A percentile compares a stretch with the other conserved stretches of the same genome.
These are phyloP conservation scores for Fusarium sp. DNA, from an alignment of 2,329 filamentous ascomycete genomes.

Conservation along the genomic window DNA sequence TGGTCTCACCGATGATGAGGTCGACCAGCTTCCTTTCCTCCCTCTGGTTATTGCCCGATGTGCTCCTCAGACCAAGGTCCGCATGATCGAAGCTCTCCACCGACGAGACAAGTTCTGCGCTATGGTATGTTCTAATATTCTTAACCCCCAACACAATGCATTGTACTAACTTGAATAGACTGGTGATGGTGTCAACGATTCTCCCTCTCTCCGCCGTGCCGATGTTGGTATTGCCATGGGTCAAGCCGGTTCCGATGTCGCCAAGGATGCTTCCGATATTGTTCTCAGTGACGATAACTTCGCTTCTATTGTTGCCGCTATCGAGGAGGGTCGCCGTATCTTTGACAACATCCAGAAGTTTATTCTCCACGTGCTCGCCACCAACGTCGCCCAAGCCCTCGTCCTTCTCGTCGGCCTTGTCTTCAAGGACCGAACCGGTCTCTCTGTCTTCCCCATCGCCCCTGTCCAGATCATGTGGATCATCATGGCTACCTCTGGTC, in stretches of 20 bases:
- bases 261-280: slow-evolving; percentile 74
- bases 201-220: slow-evolving; percentile 75
- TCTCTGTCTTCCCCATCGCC: slow-evolving; percentile 80
- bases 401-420: slow-evolving; percentile 77
- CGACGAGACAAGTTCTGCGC: slow-evolving; percentile 74
- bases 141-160: background rate
- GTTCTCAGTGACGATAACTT: slow-evolving; percentile 82
- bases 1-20: slow-evolving; percentile 71
- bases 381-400: slow-evolving; percentile 79
- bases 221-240: slow-evolving; percentile 81
- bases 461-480: slow-evolving; percentile 86
- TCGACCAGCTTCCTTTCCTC: slow-evolving; percentile 73
- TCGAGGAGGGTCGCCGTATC: slow-evolving; percentile 78
- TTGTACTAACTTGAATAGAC: slow-evolving; percentile 56
- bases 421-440: slow-evolving; percentile 74
- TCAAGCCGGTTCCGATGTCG: slow-evolving; percentile 71
- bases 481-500: slow-evolving; percentile 81
- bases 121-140: slow-evolving; percentile 61
- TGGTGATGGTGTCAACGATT: slow-evolving; percentile 81
- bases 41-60: slow-evolving; percentile 78
- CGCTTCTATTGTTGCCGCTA: slow-evolving; percentile 76
- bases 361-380: slow-evolving; percentile 75
- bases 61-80: slow-evolving; percentile 77
- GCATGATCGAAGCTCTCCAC: slow-evolving; percentile 81
- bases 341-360: slow-evolving; percentile 85